These are phyloP conservation scores for Nigrospora osmanthi DNA, from an alignment of 2,329 filamentous ascomycete species.

Conservation along the genomic window DNA sequence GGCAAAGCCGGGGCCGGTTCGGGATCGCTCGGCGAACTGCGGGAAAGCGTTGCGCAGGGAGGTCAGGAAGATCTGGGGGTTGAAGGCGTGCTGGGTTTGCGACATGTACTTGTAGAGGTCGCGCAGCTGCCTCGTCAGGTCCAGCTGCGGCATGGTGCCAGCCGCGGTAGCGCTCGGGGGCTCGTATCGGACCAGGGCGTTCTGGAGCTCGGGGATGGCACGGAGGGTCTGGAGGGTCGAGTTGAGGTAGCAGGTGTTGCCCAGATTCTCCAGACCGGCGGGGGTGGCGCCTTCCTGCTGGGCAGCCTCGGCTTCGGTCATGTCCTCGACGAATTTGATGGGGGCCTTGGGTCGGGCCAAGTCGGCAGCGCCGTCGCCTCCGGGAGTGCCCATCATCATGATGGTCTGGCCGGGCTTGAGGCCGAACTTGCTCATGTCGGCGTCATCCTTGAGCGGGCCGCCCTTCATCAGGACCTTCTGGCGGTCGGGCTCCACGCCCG, in stretches of 20 bases:
- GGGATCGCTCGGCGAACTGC: slow-evolving; percentile 86
- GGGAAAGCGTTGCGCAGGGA: slow-evolving; percentile 74
- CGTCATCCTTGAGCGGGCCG: slow-evolving; percentile 91
- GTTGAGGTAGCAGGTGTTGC: slow-evolving; percentile 98
- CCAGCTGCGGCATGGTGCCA: slow-evolving; percentile 44
- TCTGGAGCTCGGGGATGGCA: slow-evolving; percentile 83
- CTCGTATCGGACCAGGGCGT: slow-evolving; percentile 59
- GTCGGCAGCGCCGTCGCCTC: slow-evolving; percentile 48
- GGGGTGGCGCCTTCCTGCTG: slow-evolving; percentile 77
- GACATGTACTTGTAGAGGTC: slow-evolving; percentile 86
- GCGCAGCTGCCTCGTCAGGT: slow-evolving; percentile 70
- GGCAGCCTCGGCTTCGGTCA: slow-evolving; percentile 90
- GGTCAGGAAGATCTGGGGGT: slow-evolving; percentile 74
- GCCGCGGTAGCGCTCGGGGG: slow-evolving; percentile 13
- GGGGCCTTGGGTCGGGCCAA: slow-evolving; percentile 69
- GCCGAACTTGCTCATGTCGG: slow-evolving; percentile 72
- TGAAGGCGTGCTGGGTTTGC: slow-evolving; percentile 79
- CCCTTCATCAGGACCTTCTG: slow-evolving; percentile 96
- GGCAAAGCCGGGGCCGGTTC: slow-evolving; percentile 77
- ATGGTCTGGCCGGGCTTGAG: slow-evolving; percentile 81
- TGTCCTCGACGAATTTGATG: slow-evolving; percentile 90
- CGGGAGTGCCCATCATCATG: slow-evolving; percentile 94
- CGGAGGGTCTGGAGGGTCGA: slow-evolving; percentile 89
- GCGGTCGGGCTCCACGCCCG: slow-evolving; percentile 88
- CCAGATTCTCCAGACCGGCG: slow-evolving; percentile 81